These are phyloP conservation scores for Combretum micranthum DNA, from an alignment of 345 rosid genomes.

Conservation along the genomic window DNA sequence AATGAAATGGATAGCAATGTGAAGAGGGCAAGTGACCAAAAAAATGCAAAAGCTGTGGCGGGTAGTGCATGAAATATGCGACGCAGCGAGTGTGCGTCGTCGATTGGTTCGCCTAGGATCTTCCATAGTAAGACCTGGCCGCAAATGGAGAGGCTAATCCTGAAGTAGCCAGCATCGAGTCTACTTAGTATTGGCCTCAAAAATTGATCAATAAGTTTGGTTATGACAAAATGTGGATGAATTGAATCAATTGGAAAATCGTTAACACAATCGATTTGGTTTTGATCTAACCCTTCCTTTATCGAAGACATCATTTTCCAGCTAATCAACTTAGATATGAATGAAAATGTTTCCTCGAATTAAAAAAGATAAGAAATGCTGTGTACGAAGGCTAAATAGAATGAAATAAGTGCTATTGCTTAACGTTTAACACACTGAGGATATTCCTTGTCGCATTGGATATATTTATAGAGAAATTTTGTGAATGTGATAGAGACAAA, in stretches of 20 bases:
- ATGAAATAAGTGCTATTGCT: no score
- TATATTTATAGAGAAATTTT: no score
- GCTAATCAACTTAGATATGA: background rate
- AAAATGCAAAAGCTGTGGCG: constrained; percentile 17
- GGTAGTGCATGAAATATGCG: constrained; percentile 1
- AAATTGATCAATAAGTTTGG: constrained; percentile 1
- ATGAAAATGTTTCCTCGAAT: background rate
- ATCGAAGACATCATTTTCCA: no score
- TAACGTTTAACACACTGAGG: no score
- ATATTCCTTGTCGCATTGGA: no score
- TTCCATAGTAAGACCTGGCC: constrained; percentile 41
- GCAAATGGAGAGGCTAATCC: constrained; percentile 29
- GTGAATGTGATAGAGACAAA: background rate
- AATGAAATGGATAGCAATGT: constrained; percentile 18
- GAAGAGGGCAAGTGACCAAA: constrained; percentile 28
- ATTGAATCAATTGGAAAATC: no score
- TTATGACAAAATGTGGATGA: background rate
- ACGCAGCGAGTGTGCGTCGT: no score
- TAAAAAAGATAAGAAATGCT: no score
- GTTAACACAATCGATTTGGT: no score
- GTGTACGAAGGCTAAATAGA: no score
- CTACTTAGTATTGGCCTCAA: constrained; percentile 15
- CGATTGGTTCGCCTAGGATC: constrained; percentile 12
- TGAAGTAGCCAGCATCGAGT: constrained; percentile 40
- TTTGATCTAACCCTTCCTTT: no score